Evolutionary conservation across 805 yeast genomes (phyloP).

Genomic region (Ogataea paraovalis): DNA sequence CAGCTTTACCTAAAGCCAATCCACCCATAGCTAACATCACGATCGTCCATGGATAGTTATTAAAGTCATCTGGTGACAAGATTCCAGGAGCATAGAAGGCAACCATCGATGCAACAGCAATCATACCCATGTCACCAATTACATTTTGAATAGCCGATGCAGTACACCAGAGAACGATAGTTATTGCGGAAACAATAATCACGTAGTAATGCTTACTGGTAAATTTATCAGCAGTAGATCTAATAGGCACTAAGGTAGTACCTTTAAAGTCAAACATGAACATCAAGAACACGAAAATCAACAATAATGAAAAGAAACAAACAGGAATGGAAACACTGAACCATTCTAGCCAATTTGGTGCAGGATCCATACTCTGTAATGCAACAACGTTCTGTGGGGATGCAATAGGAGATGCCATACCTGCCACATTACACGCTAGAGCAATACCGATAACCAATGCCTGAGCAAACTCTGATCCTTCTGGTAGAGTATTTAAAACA

Average conservation of each 20-base stretch:
- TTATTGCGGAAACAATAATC: conserved; percentile 56
- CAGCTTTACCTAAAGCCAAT: conserved; percentile 91
- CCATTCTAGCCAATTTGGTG: conserved; percentile 90
- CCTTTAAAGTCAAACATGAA: conserved; percentile 51
- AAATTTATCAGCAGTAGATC: conserved; percentile 62
- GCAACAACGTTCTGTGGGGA: conserved; percentile 96
- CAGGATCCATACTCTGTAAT: conserved; percentile 80
- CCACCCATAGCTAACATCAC: conserved; percentile 98
- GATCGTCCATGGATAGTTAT: conserved; percentile 95
- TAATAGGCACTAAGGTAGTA: conserved; percentile 53
- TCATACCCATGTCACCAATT: conserved; percentile 96
- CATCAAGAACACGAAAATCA: conserved; percentile 71
- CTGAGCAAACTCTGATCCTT: conserved; percentile 71
- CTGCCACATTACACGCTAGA: conserved; percentile 87
- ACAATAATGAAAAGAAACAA: conserved; percentile 53
- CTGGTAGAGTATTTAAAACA: conserved; percentile 75
- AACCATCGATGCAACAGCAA: conserved; percentile 86
- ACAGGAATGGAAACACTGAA: conserved; percentile 85
- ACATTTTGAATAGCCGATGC: conserved; percentile 66
- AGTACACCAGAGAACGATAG: conserved; percentile 87
- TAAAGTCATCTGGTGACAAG: conserved; percentile 84
- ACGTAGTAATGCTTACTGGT: conserved; percentile 74
- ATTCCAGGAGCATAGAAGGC: conserved; percentile 90
- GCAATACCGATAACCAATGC: conserved; percentile 90
- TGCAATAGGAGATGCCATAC: conserved; percentile 96